Percentiles rank a stretch among this genome's conserved stretches.
These are phyloP conservation scores for Clitopilus hobsonii DNA, from an alignment of 768 basidiomycete species.

Conservation along the genomic window DNA sequence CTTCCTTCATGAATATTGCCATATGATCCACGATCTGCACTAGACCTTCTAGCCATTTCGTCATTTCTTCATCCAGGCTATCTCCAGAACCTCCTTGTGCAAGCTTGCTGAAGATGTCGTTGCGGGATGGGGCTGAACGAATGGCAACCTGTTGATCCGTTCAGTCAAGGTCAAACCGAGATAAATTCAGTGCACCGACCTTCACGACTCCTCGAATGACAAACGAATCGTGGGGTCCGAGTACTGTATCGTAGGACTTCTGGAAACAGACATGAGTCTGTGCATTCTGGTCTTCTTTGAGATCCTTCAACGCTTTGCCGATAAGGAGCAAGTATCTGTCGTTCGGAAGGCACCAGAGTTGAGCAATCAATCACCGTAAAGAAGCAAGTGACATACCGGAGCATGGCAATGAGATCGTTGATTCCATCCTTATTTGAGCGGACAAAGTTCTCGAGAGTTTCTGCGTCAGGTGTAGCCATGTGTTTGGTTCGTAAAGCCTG, in stretches of 20 bases:
- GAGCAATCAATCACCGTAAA: no score
- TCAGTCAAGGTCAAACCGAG: not conserved
- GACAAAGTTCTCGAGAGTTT: not conserved
- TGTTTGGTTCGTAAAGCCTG: not conserved
- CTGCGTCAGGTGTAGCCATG: not conserved
- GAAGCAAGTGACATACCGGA: not conserved
- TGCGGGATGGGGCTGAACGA: constrained; percentile 63
- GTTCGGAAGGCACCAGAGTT: no score
- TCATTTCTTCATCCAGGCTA: constrained; percentile 50
- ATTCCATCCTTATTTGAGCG: not conserved
- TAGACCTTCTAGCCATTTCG: constrained; percentile 66
- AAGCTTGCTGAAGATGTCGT: constrained; percentile 65
- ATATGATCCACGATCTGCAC: constrained; percentile 48
- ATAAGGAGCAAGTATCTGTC: constrained; percentile 71
- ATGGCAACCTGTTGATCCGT: constrained; percentile 44
- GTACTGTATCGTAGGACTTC: constrained; percentile 63
- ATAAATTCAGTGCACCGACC: constrained; percentile 31
- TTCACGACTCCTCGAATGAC: constrained; percentile 60
- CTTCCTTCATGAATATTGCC: constrained; percentile 57
- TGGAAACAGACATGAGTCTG: constrained; percentile 69
- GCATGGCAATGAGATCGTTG: not conserved
- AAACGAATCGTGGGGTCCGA: constrained; percentile 64
- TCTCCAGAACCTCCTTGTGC: constrained; percentile 55
- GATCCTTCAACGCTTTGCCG: constrained; percentile 60
- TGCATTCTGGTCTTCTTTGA: constrained; percentile 46